Conservation (phyloP, 441 rosid species). For the Aleurites moluccanus region DNA sequence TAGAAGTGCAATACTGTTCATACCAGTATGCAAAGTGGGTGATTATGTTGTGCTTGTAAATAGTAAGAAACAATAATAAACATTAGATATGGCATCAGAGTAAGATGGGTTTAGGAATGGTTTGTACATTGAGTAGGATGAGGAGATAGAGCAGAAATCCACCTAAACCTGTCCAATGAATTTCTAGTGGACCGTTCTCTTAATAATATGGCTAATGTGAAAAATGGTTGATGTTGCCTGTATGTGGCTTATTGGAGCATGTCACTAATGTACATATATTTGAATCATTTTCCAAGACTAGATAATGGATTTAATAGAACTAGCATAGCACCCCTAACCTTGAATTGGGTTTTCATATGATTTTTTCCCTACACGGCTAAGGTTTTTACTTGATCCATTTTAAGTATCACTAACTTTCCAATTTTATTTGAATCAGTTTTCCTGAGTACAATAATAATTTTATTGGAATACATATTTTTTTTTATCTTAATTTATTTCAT, state of each 20-base stretch:
- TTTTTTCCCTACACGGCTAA: too few relatives aligned
- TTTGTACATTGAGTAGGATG: not conserved
- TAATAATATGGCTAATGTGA: not conserved
- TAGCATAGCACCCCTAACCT: too few relatives aligned
- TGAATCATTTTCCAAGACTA: not conserved
- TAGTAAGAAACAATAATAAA: not conserved
- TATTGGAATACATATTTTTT: too few relatives aligned
- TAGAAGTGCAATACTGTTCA: not conserved
- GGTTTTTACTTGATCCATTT: too few relatives aligned
- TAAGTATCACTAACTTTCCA: too few relatives aligned
- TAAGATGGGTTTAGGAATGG: constrained; percentile 4
- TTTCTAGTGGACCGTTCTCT: not conserved
- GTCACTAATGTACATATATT: not conserved
- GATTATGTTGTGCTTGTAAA: not conserved
- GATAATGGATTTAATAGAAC: not conserved
- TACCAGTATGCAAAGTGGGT: not conserved
- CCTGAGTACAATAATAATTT: too few relatives aligned
- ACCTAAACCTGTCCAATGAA: not conserved
- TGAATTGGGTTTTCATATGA: too few relatives aligned
- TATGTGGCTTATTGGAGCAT: not conserved
- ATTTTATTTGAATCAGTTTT: too few relatives aligned
- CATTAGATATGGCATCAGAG: not conserved
- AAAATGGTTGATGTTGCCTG: not conserved
- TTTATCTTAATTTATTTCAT: too few relatives aligned
- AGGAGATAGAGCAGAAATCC: not conserved